These are phyloP conservation scores for Cordyceps cicadae DNA, from an alignment of 2,329 filamentous ascomycete genomes.

Conservation along the genomic window DNA sequence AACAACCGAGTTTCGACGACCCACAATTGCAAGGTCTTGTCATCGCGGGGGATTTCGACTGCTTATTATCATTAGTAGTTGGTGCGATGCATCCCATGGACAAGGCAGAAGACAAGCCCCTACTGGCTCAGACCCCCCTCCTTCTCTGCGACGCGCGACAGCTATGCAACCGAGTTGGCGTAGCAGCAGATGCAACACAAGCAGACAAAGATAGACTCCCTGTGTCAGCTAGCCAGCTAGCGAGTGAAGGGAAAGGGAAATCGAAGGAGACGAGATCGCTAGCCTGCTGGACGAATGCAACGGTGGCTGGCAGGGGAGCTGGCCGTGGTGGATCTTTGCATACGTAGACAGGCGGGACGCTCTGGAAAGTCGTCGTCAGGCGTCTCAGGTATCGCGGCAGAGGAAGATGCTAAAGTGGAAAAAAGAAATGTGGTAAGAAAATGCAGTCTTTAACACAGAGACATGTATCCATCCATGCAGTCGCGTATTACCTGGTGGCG, in stretches of 20 bases:
- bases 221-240: background rate
- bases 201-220: background rate
- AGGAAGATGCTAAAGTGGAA: background rate
- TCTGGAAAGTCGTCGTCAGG: background rate
- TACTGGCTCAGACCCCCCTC: background rate
- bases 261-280: background rate
- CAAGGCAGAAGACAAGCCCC: background rate
- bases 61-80: background rate
- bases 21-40: conserved; percentile 6
- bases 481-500: background rate
- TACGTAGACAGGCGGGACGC: background rate
- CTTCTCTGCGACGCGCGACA: background rate
- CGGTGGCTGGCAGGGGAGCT: background rate
- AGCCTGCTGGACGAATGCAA: background rate
- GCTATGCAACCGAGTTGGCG: background rate
- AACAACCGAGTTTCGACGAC: background rate
- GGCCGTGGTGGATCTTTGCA: background rate
- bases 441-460: background rate
- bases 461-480: background rate
- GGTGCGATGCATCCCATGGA: background rate
- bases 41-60: background rate
- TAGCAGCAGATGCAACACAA: background rate
- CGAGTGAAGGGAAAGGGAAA: background rate
- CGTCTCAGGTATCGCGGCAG: background rate
- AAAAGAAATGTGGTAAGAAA: background rate